Evolutionary conservation across 345 rosid genomes (phyloP), one percentile per base, ranked within the genome.

Genomic region (Limnanthes douglasii): DNA sequence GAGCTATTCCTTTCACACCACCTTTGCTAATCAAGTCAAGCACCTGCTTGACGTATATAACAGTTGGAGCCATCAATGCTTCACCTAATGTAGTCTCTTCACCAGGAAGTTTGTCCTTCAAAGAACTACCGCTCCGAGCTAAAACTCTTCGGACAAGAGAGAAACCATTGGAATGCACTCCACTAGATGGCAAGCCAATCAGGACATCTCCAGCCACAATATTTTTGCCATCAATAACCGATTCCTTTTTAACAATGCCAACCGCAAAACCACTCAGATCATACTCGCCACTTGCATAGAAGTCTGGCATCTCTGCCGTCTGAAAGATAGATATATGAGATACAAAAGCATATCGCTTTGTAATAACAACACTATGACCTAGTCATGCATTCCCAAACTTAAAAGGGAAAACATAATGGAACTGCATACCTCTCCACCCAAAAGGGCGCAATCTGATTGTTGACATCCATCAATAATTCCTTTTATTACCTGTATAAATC

Each of bases 221-320:
- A 59, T 52, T 67, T 60, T 70, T 78, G 10, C 98, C 98, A 27
- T 90, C 71, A 39, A 90, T 84, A 12, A 80, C 75, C 2, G 92
- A 65, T 28, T 59, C 68, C 72, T 73, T 80, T 48, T 75, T 75
- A 17, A 90, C 94, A 19, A 65, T 60, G 35, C 98, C 98, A 23
- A 90, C 94, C 0, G 93, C 98, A 67, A 75, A 84, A 18, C 98
- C 96, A 31, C 94, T 84, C 9, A 80, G 86, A 41, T 90, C 98
- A 14, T 84, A 90, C 41, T 90, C 94, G 0, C 94, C 88, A 6
- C 72, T 65, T 12, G 71, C 69, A 39, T 90, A 90, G 65, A 90
- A 84, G 42, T 61, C 80, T 0, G 96, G 96, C 98, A 84, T 90
- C 75, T 90, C 93, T 49, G 93, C 96, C 41, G 96, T 80, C 96